phyloP scores from a whole-genome alignment of 306 rosid genomes.

The Astragalus membranaceus region DNA sequence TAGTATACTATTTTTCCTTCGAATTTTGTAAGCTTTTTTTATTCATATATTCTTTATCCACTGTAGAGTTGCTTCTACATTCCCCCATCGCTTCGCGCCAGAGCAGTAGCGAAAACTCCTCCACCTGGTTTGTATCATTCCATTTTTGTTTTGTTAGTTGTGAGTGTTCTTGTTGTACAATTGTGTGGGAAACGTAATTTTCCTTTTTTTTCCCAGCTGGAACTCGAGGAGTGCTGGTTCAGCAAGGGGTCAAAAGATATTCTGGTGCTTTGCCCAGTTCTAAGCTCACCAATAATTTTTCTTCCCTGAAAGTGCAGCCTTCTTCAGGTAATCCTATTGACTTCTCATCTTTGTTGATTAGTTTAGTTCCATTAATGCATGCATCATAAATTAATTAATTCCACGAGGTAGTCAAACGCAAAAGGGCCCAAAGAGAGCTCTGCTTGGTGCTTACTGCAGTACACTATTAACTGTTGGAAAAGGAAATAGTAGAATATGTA shows the following conservation, averaged over 20 bases:
- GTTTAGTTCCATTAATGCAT: not conserved
- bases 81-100: slow-evolving; percentile 86
- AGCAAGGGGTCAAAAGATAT: slow-evolving; percentile 50
- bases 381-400: not conserved
- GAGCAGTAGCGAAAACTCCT: slow-evolving; percentile 65
- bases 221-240: slow-evolving; percentile 48
- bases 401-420: not conserved
- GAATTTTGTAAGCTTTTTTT: not conserved
- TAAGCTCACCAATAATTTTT: slow-evolving; percentile 43
- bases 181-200: not conserved
- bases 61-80: slow-evolving; percentile 78
- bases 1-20: not conserved
- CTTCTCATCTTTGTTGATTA: not conserved
- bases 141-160: not conserved
- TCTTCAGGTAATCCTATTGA: slow-evolving; percentile 47
- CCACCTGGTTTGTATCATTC: slow-evolving; percentile 64
- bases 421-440: not conserved
- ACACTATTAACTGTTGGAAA: not conserved
- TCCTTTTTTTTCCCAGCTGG: slow-evolving; percentile 40
- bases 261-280: slow-evolving; percentile 49
- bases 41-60: slow-evolving; percentile 2
- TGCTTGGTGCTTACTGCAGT: not conserved
- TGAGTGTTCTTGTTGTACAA: not conserved
- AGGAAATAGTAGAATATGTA: not conserved
- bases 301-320: slow-evolving; percentile 55